Conservation (phyloP, 2,329 filamentous ascomycete genomes). For the Bipolaris bicolor region DNA sequence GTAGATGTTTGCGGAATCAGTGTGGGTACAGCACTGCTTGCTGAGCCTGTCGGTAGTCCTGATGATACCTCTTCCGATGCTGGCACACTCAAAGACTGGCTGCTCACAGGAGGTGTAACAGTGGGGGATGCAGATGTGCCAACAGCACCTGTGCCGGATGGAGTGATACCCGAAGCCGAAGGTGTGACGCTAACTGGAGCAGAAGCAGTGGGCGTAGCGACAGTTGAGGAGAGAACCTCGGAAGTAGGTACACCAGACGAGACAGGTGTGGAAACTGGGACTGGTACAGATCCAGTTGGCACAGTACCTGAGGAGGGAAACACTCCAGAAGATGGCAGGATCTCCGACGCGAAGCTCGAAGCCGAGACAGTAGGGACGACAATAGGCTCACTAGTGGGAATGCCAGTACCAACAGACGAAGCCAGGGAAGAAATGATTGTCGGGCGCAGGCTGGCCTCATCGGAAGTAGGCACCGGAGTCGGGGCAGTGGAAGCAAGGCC, state of each 20-base stretch:
- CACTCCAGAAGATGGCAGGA: conserved; percentile 15
- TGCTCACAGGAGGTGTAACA: conserved; percentile 6
- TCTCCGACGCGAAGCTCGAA: conserved; percentile 17
- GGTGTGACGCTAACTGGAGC: conserved; percentile 15
- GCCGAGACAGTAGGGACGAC: conserved; percentile 11
- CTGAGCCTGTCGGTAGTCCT: conserved; percentile 13
- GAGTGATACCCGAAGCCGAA: conserved; percentile 12
- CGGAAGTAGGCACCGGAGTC: conserved; percentile 19
- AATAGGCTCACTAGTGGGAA: conserved; percentile 23
- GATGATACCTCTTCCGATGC: conserved; percentile 25
- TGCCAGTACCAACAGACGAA: conserved; percentile 24
- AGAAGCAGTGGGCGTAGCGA: conserved; percentile 13
- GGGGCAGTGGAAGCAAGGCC: conserved; percentile 23
- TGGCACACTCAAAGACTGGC: conserved; percentile 22
- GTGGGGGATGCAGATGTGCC: conserved; percentile 16
- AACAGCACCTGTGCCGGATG: conserved; percentile 14
- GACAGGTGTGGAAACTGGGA: not conserved
- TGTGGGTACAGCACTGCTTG: conserved; percentile 15
- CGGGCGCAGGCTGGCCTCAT: conserved; percentile 25
- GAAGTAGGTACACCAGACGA: conserved; percentile 16
- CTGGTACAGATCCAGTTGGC: conserved; percentile 7
- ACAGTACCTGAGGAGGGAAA: conserved; percentile 15
- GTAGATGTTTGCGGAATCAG: conserved; percentile 11
- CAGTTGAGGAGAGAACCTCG: conserved; percentile 8
- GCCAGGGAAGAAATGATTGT: conserved; percentile 24